Evolutionary conservation across 805 yeast species (phyloP), one percentile per base, ranked within the genome.

Genomic region (Ogataea polymorpha): DNA sequence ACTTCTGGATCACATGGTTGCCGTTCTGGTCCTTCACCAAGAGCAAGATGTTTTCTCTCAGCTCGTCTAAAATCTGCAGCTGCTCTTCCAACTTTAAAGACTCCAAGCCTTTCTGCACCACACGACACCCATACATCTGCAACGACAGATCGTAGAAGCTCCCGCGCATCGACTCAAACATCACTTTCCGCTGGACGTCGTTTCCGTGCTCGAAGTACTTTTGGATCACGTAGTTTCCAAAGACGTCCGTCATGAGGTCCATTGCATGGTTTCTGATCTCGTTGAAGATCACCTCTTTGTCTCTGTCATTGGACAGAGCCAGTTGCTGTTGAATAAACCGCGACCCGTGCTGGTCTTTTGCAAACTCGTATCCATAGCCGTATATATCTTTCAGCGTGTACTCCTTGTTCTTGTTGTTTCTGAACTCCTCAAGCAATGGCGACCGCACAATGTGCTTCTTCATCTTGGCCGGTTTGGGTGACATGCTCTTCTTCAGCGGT

Each of bases 81-180:
- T 86, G 93, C 48, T 86, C 85, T 1, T 74, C 75, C 8, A 76
- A 61, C 3, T 70, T 69, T 30, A 87, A 71, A 46, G 79, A 80
- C 60, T 87, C 96, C 39, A 93, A 70, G 1, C 97, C 97, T 56
- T 88, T 77, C 65, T 93, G 99, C 25, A 93, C 95, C 35, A 93
- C 99, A 50, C 99, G 75, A 61, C 99, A 93, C 2, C 98, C 98
- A 62, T 93, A 93, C 96, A 91, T 91, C 58, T 93, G 98, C 56
- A 89, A 65, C 0, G 96, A 84, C 41, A 93, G 68, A 15, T 73
- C 74, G 47, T 84, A 74, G 56, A 93, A 79, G 37, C 82, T 82
- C 6, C 90, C 88, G 41, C 71, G 70, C 89, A 89, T 83, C 39
- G 73, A 70, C 28, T 75, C 81, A 38, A 87, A 76, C 48, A 93